Percentiles rank a stretch among this genome's conserved stretches.
Evolutionary conservation across 2,329 filamentous ascomycete species (phyloP).

Genomic region (Colletotrichum theobromicola): DNA sequence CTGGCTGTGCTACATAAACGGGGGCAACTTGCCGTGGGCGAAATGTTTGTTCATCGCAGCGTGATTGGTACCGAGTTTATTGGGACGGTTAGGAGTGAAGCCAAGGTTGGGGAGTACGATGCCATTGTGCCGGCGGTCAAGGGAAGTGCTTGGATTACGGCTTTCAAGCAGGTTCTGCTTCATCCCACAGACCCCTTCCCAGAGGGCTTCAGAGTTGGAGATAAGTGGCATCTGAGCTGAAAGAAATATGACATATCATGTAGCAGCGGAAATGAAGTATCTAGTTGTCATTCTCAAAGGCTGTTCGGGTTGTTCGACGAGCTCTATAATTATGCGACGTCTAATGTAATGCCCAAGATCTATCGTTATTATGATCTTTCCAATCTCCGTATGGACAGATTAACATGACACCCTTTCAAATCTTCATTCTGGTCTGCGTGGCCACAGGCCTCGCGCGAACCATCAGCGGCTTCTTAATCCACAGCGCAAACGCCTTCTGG

Average conservation of each 20-base stretch:
- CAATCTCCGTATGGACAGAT: fast-evolving
- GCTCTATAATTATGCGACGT: background rate
- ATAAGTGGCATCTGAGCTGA: background rate
- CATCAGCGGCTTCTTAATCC: slow-evolving; percentile 13
- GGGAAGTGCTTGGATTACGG: slow-evolving; percentile 50
- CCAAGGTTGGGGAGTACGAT: slow-evolving; percentile 41
- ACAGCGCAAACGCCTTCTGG: slow-evolving; percentile 4
- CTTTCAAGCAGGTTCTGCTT: slow-evolving; percentile 47
- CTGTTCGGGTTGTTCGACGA: background rate
- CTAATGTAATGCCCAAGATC: background rate
- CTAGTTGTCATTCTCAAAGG: fast-evolving
- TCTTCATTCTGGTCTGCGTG: background rate
- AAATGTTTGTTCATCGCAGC: slow-evolving; percentile 43
- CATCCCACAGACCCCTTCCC: slow-evolving; percentile 50
- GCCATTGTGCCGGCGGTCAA: slow-evolving; percentile 47
- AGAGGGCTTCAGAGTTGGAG: slow-evolving; percentile 28
- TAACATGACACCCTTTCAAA: background rate
- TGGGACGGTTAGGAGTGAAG: slow-evolving; percentile 41
- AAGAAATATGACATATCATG: fast-evolving
- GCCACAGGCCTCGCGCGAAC: background rate
- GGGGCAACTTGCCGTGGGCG: slow-evolving; percentile 39
- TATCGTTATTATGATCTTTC: background rate
- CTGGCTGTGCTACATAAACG: slow-evolving; percentile 48
- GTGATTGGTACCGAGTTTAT: slow-evolving; percentile 29
- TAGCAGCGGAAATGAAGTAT: fast-evolving